Conservation (phyloP, 2,329 filamentous ascomycete species). For the Penicillium sclerotigenum region DNA sequence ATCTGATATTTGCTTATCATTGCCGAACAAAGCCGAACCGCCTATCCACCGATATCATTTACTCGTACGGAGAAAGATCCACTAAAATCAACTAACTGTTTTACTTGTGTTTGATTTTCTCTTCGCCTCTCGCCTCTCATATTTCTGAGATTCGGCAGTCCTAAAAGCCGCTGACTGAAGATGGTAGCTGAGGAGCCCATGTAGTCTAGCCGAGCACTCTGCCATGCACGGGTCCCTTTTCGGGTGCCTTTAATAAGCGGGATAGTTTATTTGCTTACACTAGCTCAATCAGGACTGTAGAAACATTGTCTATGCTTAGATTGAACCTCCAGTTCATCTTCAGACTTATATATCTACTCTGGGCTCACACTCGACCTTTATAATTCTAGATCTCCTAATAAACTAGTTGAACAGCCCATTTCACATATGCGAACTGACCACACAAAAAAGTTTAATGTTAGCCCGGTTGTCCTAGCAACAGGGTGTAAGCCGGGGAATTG, state of each 20-base stretch:
- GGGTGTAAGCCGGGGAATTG: neutral
- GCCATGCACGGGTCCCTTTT: neutral
- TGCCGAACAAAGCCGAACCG: neutral
- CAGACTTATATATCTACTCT: neutral
- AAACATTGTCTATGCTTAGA: neutral
- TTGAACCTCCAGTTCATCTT: neutral
- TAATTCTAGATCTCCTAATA: neutral
- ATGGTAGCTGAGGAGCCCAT: neutral
- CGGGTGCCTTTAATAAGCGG: neutral
- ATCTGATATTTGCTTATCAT: neutral
- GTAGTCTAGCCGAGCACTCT: neutral
- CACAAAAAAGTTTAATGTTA: neutral
- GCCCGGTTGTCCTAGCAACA: no score
- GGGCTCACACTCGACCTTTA: neutral
- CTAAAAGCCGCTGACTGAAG: constrained; percentile 1
- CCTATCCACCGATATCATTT: neutral
- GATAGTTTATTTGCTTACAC: neutral
- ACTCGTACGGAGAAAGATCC: neutral
- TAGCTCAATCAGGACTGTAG: neutral
- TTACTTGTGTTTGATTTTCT: neutral
- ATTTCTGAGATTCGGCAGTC: neutral
- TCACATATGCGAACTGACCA: neutral
- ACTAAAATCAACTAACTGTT: neutral
- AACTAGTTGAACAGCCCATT: neutral
- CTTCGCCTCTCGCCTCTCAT: neutral